Percentiles rank a stretch among this genome's conserved stretches.
phyloP scores from a whole-genome alignment of 2,329 filamentous ascomycete genomes.

The Colletotrichum orbiculare region DNA sequence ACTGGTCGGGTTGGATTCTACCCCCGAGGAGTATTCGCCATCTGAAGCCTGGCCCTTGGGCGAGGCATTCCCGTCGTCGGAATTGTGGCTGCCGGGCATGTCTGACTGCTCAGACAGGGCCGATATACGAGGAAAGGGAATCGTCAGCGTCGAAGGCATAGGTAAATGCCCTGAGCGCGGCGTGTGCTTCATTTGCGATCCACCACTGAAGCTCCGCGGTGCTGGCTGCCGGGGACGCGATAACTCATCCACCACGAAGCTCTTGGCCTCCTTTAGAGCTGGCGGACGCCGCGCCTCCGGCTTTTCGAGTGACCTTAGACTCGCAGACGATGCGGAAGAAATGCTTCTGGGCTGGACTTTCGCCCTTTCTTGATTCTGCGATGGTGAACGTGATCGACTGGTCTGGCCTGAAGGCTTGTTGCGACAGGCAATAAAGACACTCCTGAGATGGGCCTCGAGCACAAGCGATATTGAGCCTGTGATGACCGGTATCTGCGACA shows the following conservation, averaged over 20 bases:
- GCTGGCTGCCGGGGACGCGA: neutral
- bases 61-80: neutral
- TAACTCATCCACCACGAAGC: neutral
- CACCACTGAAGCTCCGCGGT: constrained; percentile 3
- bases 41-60: constrained; percentile 18
- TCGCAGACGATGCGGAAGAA: constrained; percentile 6
- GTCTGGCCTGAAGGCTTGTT: neutral
- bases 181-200: neutral
- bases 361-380: neutral
- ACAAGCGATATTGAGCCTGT: constrained; percentile 25
- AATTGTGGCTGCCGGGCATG: neutral
- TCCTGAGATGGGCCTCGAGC: constrained; percentile 29
- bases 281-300: neutral
- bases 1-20: constrained; percentile 30
- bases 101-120: constrained; percentile 31
- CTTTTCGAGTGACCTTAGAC: constrained; percentile 3
- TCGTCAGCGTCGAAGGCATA: constrained; percentile 16
- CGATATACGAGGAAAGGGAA: constrained; percentile 31
- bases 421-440: constrained; percentile 31
- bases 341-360: constrained; percentile 12
- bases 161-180: constrained; percentile 3
- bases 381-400: constrained; percentile 1
- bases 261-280: neutral
- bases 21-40: constrained; percentile 30
- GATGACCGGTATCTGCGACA: constrained; percentile 30